A percentile compares a stretch with the other conserved stretches of the same genome.
phyloP scores from a whole-genome alignment of 2,329 filamentous ascomycete species.

The Fusarium agapanthi region DNA sequence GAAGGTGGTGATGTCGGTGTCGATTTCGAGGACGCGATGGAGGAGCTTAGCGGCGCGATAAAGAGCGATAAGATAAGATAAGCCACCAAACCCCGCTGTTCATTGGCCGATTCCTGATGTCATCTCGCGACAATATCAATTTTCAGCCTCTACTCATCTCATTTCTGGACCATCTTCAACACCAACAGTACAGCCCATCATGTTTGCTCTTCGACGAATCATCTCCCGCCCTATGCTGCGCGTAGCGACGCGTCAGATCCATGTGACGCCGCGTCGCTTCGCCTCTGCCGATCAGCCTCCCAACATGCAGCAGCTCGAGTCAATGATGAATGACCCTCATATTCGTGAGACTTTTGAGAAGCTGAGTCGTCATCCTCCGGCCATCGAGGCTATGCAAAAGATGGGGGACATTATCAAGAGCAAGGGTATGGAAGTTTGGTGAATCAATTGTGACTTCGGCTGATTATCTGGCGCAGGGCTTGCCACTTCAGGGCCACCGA shows the following conservation, averaged over 20 bases:
- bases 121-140: constrained; percentile 11
- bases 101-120: constrained; percentile 4
- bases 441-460: not conserved
- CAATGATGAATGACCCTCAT: constrained; percentile 36
- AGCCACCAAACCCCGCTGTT: not conserved
- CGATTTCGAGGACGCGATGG: not conserved
- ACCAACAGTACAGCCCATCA: not conserved
- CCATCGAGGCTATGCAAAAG: constrained; percentile 30
- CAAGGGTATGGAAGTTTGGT: constrained; percentile 1
- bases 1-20: not conserved
- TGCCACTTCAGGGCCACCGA: constrained; percentile 27
- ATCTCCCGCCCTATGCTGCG: constrained; percentile 17
- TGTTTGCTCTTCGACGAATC: constrained; percentile 27
- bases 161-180: not conserved
- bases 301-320: constrained; percentile 22
- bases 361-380: constrained; percentile 31
- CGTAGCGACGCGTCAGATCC: constrained; percentile 17
- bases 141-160: constrained; percentile 1
- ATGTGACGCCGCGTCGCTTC: constrained; percentile 14
- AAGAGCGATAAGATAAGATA: constrained; percentile 14
- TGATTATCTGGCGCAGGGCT: constrained; percentile 18
- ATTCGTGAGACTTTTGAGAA: constrained; percentile 35
- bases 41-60: not conserved
- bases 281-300: constrained; percentile 26
- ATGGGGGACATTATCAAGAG: constrained; percentile 29